Evolutionary conservation across 306 rosid species (phyloP), one percentile per base, ranked within the genome.

Genomic region (Cucurbita moschata): DNA sequence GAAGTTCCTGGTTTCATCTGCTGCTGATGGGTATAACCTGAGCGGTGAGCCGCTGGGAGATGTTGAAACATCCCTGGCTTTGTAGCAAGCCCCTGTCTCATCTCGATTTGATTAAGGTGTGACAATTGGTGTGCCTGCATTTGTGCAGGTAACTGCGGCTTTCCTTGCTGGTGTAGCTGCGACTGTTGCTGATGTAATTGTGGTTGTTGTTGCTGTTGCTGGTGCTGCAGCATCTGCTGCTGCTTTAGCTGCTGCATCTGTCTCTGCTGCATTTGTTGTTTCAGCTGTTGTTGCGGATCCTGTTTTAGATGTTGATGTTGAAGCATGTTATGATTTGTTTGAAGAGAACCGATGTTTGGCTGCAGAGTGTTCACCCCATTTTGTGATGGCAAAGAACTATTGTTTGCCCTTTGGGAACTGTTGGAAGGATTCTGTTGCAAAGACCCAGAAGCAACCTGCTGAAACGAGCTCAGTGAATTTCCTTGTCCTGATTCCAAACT

Each of bases 61-160:
- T 87, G 97, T 78, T 85, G 97, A 86, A 84, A 91, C 74, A 77
- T 80, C 75, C 90, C 96, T 23, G 87, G 77, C 86, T 89, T 90
- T 53, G 77, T 85, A 81, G 81, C 87, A 79, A 87, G 47, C 72
- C 86, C 90, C 47, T 71, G 95, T 72, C 90, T 85, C 72, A 81
- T 85, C 71, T 90, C 97, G 62, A 86, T 80, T 86, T 86, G 96
- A 72, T 87, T 92, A 78, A 81, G 80, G 82, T 88, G 90, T 7
- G 90, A 73, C 80, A 85, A 83, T 81, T 88, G 94, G 75, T 86
- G 89, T 7, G 86, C 18, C 78, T 81, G 97, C 80, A 86, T 39
- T 65, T 92, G 97, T 54, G 81, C 71, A 76, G 94, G 78, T 54
- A 87, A 50, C 82, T 86, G 96, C 78, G 77, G 96, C 82, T 88